Percentiles rank a stretch among this genome's conserved stretches.
phyloP scores from a whole-genome alignment of 768 basidiomycete genomes.

The Neoboletus subvelutipes region DNA sequence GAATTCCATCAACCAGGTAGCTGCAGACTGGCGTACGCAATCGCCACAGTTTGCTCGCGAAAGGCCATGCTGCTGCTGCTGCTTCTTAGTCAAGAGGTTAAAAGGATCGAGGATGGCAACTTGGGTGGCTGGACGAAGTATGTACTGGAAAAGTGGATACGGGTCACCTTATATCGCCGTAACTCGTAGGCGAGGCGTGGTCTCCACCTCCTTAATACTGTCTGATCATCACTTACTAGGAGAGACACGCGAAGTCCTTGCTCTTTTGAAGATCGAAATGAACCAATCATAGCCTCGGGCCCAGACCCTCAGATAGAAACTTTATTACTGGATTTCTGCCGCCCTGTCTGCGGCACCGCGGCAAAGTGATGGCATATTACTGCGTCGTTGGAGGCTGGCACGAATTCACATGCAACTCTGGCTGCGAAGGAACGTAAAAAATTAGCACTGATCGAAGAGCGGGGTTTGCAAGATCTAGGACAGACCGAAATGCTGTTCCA shows the following conservation, averaged over 20 bases:
- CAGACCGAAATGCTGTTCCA: too few relatives aligned
- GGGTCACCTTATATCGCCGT: slow-evolving; percentile 19
- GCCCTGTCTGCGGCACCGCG: slow-evolving; percentile 3
- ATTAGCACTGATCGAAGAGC: too few relatives aligned
- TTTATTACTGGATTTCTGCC: background rate
- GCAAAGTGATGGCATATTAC: background rate
- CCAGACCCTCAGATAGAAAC: slow-evolving; percentile 1
- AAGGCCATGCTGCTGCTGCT: slow-evolving; percentile 13
- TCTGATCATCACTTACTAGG: slow-evolving; percentile 5
- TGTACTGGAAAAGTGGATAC: background rate
- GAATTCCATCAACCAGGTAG: background rate
- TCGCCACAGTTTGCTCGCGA: slow-evolving; percentile 18
- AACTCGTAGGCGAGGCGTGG: slow-evolving; percentile 7
- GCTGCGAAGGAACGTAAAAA: background rate
- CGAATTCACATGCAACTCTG: background rate
- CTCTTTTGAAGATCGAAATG: slow-evolving; percentile 18
- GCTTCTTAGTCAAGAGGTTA: slow-evolving; percentile 2
- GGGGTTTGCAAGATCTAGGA: too few relatives aligned
- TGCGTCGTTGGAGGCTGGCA: background rate
- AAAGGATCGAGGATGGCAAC: background rate
- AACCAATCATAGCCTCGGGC: slow-evolving; percentile 18
- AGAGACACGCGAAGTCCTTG: slow-evolving; percentile 19
- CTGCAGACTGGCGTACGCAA: slow-evolving; percentile 23
- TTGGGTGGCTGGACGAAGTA: background rate
- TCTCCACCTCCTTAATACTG: slow-evolving; percentile 3